These are phyloP conservation scores for Lathyrus sativus DNA, from an alignment of 306 rosid genomes.

Conservation along the genomic window DNA sequence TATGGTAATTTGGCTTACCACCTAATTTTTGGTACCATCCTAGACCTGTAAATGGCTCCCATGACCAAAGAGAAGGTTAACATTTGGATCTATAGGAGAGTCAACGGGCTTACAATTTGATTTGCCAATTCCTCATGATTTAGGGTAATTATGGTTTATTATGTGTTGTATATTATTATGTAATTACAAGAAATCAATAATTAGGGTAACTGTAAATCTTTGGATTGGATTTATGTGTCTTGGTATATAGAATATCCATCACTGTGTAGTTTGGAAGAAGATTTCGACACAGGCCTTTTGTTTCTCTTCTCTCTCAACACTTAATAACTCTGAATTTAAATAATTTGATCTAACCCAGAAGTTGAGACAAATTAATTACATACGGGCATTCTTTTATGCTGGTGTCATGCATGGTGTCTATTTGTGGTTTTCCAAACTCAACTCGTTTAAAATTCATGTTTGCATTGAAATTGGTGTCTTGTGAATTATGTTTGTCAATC, in stretches of 20 bases:
- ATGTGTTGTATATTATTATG: no score
- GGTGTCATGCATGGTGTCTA: not conserved
- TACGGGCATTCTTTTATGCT: not conserved
- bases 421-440: constrained; percentile 8
- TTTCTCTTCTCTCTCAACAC: not conserved
- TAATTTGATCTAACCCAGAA: constrained; percentile 12
- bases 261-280: not conserved
- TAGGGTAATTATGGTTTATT: not conserved
- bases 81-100: not conserved
- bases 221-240: no score
- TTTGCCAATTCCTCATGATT: not conserved
- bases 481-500: constrained; percentile 6
- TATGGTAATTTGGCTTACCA: not conserved
- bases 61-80: not conserved
- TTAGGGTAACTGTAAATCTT: no score
- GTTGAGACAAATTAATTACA: constrained; percentile 5
- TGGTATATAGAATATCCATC: not conserved
- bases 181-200: no score
- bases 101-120: not conserved
- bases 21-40: not conserved
- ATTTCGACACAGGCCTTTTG: not conserved
- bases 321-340: not conserved
- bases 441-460: constrained; percentile 1
- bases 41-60: not conserved
- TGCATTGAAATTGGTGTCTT: constrained; percentile 15